Conservation (phyloP, 1,284 basidiomycete species). For the Microbotryum violaceum region DNA sequence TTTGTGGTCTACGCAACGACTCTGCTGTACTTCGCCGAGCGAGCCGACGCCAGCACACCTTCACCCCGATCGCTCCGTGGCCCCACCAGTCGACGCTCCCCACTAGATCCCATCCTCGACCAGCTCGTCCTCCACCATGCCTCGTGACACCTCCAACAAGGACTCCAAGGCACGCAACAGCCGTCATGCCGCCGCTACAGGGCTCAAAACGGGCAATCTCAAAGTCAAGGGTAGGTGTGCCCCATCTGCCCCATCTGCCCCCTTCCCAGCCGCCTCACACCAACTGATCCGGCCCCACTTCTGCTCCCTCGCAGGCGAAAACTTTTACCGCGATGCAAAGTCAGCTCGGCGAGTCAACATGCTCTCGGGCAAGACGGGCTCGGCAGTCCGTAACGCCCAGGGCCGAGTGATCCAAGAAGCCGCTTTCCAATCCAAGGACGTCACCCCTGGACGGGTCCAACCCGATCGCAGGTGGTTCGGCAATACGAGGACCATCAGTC, state of each 20-base stretch:
- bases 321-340: slow-evolving; percentile 48
- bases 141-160: slow-evolving; percentile 24
- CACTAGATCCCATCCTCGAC: neutral
- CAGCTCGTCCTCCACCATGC: neutral
- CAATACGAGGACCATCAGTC: slow-evolving; percentile 97
- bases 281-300: too few species aligned
- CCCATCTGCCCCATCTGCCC: too few species aligned
- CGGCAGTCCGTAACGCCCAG: slow-evolving; percentile 75
- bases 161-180: slow-evolving; percentile 19
- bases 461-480: slow-evolving; percentile 94
- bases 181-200: slow-evolving; percentile 28
- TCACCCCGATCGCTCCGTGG: too few species aligned
- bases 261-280: too few species aligned
- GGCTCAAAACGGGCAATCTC: slow-evolving; percentile 32
- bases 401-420: slow-evolving; percentile 87
- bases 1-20: too few species aligned
- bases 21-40: too few species aligned
- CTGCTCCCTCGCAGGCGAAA: slow-evolving; percentile 26
- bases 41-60: too few species aligned
- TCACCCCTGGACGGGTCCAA: slow-evolving; percentile 77
- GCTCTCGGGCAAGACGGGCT: slow-evolving; percentile 66
- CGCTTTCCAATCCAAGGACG: slow-evolving; percentile 84
- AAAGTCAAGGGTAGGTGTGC: slow-evolving; percentile 22
- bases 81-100: too few species aligned
- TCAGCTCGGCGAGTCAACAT: slow-evolving; percentile 73